These are phyloP conservation scores for Mucor sp. DNA, from an alignment of 371 early-diverging fungal species.

Conservation along the genomic window DNA sequence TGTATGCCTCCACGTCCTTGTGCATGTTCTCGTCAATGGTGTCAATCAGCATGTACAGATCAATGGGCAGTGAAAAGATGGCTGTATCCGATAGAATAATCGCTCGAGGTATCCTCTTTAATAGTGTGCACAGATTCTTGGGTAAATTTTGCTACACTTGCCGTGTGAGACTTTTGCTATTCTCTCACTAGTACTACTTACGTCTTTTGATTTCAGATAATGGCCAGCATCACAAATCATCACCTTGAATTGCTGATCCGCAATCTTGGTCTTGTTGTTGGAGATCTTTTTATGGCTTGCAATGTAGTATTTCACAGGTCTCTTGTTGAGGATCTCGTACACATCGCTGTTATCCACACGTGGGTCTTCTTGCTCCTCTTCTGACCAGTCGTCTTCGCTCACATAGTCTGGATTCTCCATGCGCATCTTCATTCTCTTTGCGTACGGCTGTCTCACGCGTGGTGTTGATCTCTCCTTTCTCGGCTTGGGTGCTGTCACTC, in stretches of 20 bases:
- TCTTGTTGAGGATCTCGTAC: not conserved
- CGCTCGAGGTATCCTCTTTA: constrained; percentile 35
- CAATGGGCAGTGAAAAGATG: constrained; percentile 60
- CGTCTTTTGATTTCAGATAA: constrained; percentile 51
- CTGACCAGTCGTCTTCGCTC: not conserved
- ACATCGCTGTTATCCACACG: not conserved
- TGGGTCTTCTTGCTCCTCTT: not conserved
- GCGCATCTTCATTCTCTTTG: not conserved
- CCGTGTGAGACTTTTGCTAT: not conserved
- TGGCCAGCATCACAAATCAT: constrained; percentile 55
- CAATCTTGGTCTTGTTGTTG: constrained; percentile 38
- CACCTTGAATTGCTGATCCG: constrained; percentile 22
- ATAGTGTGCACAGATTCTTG: constrained; percentile 30
- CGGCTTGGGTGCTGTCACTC: not conserved
- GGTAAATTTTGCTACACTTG: constrained; percentile 3
- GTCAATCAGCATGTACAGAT: constrained; percentile 61
- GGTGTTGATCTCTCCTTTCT: not conserved
- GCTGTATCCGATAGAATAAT: constrained; percentile 65
- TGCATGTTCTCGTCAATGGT: constrained; percentile 45
- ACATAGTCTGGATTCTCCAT: not conserved
- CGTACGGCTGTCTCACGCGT: not conserved
- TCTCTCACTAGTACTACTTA: no score
- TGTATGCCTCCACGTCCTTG: constrained; percentile 43
- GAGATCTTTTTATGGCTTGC: constrained; percentile 44
- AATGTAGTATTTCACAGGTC: constrained; percentile 37